Percentiles rank a stretch among this genome's conserved stretches.
Conservation (phyloP, 768 basidiomycete species). For the Lentinula lateritia region DNA sequence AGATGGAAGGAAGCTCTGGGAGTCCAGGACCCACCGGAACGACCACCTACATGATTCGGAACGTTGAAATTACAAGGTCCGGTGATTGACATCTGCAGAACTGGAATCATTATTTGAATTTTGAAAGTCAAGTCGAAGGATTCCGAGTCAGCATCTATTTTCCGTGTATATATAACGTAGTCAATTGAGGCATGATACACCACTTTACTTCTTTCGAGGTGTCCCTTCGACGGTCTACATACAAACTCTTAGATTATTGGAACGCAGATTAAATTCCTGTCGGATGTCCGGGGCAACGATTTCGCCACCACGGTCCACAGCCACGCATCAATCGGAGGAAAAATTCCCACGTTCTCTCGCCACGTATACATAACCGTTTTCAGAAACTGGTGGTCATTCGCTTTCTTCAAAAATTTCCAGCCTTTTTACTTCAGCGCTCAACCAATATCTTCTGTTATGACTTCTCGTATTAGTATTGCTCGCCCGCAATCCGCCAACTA, state of each 20-base stretch:
- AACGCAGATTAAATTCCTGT: too few species aligned
- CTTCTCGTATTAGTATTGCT: constrained; percentile 78
- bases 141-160: background rate
- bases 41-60: constrained; percentile 37
- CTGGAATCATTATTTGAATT: too few species aligned
- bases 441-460: constrained; percentile 35
- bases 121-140: background rate
- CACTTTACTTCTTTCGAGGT: too few species aligned
- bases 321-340: background rate
- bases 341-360: background rate
- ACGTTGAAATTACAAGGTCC: constrained; percentile 31
- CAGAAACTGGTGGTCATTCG: background rate
- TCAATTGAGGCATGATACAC: too few species aligned
- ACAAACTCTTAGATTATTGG: too few species aligned
- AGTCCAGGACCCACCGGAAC: constrained; percentile 35
- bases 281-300: background rate
- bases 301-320: background rate
- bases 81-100: constrained; percentile 17
- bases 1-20: constrained; percentile 44
- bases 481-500: constrained; percentile 60
- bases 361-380: background rate
- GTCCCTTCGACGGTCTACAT: too few species aligned
- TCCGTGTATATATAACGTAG: too few species aligned
- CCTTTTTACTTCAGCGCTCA: background rate
- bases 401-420: background rate